These are phyloP conservation scores for Malassezia restricta DNA, from an alignment of 1,284 basidiomycete species.

Conservation along the genomic window DNA sequence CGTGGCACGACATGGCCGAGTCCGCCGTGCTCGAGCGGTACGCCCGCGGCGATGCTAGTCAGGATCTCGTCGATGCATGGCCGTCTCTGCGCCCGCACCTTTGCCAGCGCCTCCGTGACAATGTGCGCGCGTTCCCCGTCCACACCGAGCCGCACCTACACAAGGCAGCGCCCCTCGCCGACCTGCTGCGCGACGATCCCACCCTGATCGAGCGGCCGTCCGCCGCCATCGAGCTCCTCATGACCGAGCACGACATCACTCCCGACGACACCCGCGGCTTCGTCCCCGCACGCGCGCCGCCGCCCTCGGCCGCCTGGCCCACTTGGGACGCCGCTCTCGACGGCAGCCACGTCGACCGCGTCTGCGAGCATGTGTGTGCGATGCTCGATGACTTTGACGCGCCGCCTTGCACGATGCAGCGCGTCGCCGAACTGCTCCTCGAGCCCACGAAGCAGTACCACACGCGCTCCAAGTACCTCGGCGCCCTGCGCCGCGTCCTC, in stretches of 20 bases:
- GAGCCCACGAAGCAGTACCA: slow-evolving; percentile 12
- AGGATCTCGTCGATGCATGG: not conserved
- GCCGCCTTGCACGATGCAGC: slow-evolving; percentile 20
- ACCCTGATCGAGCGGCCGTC: not conserved
- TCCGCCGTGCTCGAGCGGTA: not conserved
- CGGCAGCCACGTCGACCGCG: not conserved
- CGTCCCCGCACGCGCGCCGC: slow-evolving; percentile 1
- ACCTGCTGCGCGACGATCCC: slow-evolving; percentile 4
- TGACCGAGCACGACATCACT: slow-evolving; percentile 3
- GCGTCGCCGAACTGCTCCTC: slow-evolving; percentile 18
- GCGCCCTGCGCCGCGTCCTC: slow-evolving; percentile 16
- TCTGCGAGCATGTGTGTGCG: not conserved
- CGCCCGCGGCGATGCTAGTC: not conserved
- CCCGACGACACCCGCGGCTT: slow-evolving; percentile 7
- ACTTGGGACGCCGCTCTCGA: slow-evolving; percentile 8
- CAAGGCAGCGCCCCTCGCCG: slow-evolving; percentile 8
- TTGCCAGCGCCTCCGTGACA: not conserved
- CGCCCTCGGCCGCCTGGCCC: not conserved
- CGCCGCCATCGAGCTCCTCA: slow-evolving; percentile 3
- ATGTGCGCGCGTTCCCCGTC: not conserved
- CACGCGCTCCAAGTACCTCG: slow-evolving; percentile 17
- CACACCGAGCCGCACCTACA: slow-evolving; percentile 1
- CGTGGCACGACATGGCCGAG: no score
- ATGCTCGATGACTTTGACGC: slow-evolving; percentile 17
- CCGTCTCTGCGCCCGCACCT: not conserved